Percentiles rank a stretch among this genome's conserved stretches.
phyloP scores from a whole-genome alignment of 2,329 filamentous ascomycete species.

The Arthroderma sp. region DNA sequence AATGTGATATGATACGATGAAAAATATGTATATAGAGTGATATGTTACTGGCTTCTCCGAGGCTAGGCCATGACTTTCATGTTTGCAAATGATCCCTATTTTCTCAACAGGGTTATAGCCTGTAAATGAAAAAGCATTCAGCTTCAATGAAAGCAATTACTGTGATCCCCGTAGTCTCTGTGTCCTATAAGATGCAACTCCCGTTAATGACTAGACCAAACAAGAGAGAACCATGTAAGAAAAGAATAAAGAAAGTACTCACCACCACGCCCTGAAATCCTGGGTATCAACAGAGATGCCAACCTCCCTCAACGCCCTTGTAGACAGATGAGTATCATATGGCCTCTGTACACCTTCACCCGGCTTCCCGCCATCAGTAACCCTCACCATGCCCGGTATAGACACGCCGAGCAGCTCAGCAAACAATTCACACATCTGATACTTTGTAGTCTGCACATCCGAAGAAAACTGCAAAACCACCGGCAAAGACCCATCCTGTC shows the following conservation, averaged over 20 bases:
- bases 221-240: not conserved
- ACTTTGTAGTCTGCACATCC: slow-evolving; percentile 79
- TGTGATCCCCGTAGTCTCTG: not conserved
- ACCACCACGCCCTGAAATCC: slow-evolving; percentile 74
- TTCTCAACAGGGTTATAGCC: too few species aligned
- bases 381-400: slow-evolving; percentile 50
- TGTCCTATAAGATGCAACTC: not conserved
- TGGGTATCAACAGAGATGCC: slow-evolving; percentile 63
- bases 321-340: slow-evolving; percentile 81
- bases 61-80: too few species aligned
- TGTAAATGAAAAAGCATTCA: too few species aligned
- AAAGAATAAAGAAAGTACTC: slow-evolving; percentile 15
- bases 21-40: not conserved
- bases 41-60: too few species aligned
- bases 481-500: slow-evolving; percentile 41
- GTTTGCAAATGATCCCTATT: too few species aligned
- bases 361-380: slow-evolving; percentile 59
- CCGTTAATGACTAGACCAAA: not conserved
- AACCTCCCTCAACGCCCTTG: slow-evolving; percentile 56
- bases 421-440: slow-evolving; percentile 69
- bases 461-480: slow-evolving; percentile 71
- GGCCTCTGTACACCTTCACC: slow-evolving; percentile 63
- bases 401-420: slow-evolving; percentile 68
- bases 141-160: not conserved
- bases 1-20: not conserved